Percentiles rank a stretch among this genome's conserved stretches.
Conservation (phyloP, 805 yeast species). For the Wickerhamomyces pijperi region DNA sequence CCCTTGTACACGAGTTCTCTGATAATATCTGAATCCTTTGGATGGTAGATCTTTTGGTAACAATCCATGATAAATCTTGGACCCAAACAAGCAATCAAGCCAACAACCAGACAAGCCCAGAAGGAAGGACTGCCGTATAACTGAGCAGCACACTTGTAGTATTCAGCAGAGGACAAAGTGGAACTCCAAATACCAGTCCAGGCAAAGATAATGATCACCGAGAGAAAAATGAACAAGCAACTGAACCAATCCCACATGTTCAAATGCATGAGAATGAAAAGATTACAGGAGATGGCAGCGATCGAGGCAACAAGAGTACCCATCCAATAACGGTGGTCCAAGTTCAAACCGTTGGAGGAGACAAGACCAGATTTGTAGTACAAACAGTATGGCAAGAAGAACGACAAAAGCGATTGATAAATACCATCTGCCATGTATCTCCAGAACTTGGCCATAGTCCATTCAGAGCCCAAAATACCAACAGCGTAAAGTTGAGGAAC, state of each 20-base stretch:
- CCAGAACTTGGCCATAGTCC: conserved; percentile 58
- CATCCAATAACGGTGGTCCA: conserved; percentile 66
- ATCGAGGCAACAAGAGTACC: conserved; percentile 60
- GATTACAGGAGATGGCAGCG: conserved; percentile 56
- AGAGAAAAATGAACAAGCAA: conserved; percentile 39
- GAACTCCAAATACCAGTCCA: conserved; percentile 83
- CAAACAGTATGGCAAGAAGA: conserved; percentile 60
- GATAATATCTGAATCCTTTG: conserved; percentile 62
- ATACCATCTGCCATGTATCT: conserved; percentile 70
- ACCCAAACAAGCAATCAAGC: conserved; percentile 49
- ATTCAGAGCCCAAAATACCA: conserved; percentile 65
- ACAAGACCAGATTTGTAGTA: conserved; percentile 33
- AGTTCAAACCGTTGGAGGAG: conserved; percentile 39
- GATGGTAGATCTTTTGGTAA: conserved; percentile 38
- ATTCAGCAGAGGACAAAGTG: conserved; percentile 39
- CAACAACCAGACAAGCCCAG: conserved; percentile 62
- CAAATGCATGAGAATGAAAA: conserved; percentile 55
- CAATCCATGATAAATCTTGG: conserved; percentile 61
- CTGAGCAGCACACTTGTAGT: conserved; percentile 55
- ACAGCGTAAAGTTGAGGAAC: conserved; percentile 67
- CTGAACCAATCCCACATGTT: conserved; percentile 79
- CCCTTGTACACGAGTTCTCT: conserved; percentile 62
- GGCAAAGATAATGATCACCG: conserved; percentile 48
- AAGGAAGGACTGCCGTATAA: conserved; percentile 48
- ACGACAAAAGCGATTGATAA: conserved; percentile 63